Evolutionary conservation across 2,329 filamentous ascomycete genomes (phyloP).

Genomic region (Alternaria panax): DNA sequence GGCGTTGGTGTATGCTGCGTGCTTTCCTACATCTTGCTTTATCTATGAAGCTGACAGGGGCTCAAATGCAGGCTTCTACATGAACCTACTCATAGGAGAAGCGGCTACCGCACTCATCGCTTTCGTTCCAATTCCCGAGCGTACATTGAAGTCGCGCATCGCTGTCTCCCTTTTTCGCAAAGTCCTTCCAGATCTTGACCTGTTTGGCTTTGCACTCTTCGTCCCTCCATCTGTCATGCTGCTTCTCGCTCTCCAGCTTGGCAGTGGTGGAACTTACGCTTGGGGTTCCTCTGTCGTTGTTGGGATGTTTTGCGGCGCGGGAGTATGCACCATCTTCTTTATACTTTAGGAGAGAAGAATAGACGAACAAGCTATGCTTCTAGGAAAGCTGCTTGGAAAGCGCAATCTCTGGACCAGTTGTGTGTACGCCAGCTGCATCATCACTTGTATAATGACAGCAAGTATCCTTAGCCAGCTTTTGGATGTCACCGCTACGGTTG

Average conservation of each 20-base stretch:
- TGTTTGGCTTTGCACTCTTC: conserved; percentile 48
- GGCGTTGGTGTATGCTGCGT: conserved; percentile 50
- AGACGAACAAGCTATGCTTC: conserved; percentile 51
- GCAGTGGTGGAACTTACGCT: conserved; percentile 41
- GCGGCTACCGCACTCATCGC: conserved; percentile 42
- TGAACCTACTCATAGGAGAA: conserved; percentile 52
- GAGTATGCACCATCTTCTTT: conserved; percentile 40
- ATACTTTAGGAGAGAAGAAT: conserved; percentile 46
- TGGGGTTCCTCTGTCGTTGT: conserved; percentile 49
- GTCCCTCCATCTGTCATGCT: conserved; percentile 46
- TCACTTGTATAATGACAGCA: conserved; percentile 20
- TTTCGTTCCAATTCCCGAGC: conserved; percentile 40
- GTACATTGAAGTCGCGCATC: conserved; percentile 10
- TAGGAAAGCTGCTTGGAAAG: conserved; percentile 42
- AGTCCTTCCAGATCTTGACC: conserved; percentile 46
- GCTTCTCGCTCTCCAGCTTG: conserved; percentile 51
- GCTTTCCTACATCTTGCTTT: not conserved
- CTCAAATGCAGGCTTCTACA: conserved; percentile 45
- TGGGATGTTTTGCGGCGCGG: conserved; percentile 46
- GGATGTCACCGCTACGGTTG: conserved; percentile 28
- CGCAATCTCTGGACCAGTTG: conserved; percentile 42
- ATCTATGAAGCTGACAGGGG: not conserved
- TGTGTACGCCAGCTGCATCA: conserved; percentile 15
- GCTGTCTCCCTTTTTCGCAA: conserved; percentile 30
- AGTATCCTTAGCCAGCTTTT: conserved; percentile 39